These are phyloP conservation scores for Stemphylium beticola DNA, from an alignment of 2,329 filamentous ascomycete genomes.

Conservation along the genomic window DNA sequence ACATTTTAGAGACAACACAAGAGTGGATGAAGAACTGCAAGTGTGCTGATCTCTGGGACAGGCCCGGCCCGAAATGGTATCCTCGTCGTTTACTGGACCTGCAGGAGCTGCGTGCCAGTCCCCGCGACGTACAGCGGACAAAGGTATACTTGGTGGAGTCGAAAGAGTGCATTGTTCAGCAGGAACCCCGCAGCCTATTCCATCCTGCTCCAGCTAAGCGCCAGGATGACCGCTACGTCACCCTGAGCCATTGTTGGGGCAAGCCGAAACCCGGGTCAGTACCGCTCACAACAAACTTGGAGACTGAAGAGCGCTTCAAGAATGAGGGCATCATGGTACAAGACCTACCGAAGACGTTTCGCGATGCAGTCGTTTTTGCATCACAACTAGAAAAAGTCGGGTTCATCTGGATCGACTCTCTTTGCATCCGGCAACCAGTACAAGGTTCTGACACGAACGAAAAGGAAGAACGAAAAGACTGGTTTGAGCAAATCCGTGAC, in stretches of 20 bases:
- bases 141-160: conserved; percentile 8
- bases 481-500: conserved; percentile 18
- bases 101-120: background rate
- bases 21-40: conserved; percentile 19
- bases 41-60: conserved; percentile 11
- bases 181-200: no score
- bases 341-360: conserved; percentile 18
- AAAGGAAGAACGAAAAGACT: conserved; percentile 15
- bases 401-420: conserved; percentile 25
- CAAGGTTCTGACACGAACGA: background rate
- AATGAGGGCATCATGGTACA: conserved; percentile 8
- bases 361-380: conserved; percentile 16
- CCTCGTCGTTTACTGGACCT: conserved; percentile 13
- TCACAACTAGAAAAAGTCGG: conserved; percentile 8
- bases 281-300: conserved; percentile 2
- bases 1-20: conserved; percentile 10
- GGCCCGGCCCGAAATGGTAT: conserved; percentile 5
- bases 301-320: conserved; percentile 1
- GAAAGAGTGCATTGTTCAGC: background rate
- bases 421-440: conserved; percentile 12
- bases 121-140: background rate
- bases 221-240: conserved; percentile 7
- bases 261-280: background rate
- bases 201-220: background rate
- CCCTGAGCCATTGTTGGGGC: conserved; percentile 23